These are phyloP conservation scores for Harrya chromipes DNA, from an alignment of 768 basidiomycete genomes.

Conservation along the genomic window DNA sequence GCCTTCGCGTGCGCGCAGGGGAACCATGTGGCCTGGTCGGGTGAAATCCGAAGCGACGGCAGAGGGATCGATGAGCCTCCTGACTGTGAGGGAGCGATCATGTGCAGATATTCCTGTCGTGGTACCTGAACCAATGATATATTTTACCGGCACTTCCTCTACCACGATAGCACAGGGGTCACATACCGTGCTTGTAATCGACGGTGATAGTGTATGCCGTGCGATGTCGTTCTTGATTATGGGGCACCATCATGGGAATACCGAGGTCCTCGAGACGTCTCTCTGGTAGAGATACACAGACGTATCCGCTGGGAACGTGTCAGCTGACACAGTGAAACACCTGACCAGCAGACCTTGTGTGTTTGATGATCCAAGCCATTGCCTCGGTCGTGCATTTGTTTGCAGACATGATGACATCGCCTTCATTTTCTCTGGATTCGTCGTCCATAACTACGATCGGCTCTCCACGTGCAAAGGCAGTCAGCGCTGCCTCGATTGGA, in stretches of 20 bases:
- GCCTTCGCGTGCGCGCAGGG: conserved; percentile 80
- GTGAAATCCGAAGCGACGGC: conserved; percentile 68
- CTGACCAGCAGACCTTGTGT: conserved; percentile 52
- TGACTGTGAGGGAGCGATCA: conserved; percentile 86
- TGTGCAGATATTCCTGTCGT: conserved; percentile 97
- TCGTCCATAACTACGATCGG: conserved; percentile 99
- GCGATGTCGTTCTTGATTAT: conserved; percentile 84
- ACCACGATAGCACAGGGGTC: background rate
- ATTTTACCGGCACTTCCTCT: background rate
- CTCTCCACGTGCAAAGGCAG: conserved; percentile 74
- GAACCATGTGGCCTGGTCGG: conserved; percentile 94
- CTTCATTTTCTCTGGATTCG: conserved; percentile 93
- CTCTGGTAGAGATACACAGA: conserved; percentile 82
- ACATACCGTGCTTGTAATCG: conserved; percentile 82
- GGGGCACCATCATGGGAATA: conserved; percentile 92
- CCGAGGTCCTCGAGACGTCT: conserved; percentile 72
- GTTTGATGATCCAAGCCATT: conserved; percentile 87
- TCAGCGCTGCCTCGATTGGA: conserved; percentile 72
- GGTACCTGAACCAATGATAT: conserved; percentile 51
- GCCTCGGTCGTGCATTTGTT: conserved; percentile 85
- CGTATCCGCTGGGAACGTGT: conserved; percentile 69
- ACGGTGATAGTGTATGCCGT: conserved; percentile 97
- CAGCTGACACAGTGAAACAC: conserved; percentile 1
- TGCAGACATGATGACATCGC: conserved; percentile 90
- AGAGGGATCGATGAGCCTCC: conserved; percentile 68